phyloP scores from a whole-genome alignment of 176 grass and related monocot genomes.

The Otatea glauca region DNA sequence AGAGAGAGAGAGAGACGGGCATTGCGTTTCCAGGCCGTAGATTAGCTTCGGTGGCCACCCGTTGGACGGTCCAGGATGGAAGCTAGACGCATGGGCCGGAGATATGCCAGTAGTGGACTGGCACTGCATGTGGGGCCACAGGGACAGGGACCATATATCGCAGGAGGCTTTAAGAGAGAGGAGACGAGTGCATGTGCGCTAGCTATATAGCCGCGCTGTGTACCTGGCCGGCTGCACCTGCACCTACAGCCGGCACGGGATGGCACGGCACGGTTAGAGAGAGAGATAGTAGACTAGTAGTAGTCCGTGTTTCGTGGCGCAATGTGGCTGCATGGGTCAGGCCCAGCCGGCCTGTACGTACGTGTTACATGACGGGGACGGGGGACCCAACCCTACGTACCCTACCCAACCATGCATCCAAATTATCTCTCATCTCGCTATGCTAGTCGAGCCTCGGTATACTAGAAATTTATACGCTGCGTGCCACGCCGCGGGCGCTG shows the following conservation, averaged over 20 bases:
- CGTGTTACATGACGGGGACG: constrained; percentile 11
- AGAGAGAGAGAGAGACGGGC: neutral
- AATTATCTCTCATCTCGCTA: neutral
- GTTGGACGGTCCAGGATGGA: neutral
- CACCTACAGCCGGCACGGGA: neutral
- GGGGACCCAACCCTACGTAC: neutral
- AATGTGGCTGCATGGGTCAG: constrained; percentile 15
- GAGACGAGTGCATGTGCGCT: neutral
- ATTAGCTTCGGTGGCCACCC: neutral
- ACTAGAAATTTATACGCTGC: no score
- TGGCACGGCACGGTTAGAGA: neutral
- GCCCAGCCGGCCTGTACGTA: neutral
- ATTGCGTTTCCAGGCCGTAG: neutral
- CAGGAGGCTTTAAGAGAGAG: neutral
- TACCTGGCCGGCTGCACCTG: neutral
- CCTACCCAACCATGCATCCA: neutral
- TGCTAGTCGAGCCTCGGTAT: no score
- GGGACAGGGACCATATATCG: neutral
- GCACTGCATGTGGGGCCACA: neutral
- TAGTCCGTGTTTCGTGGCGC: constrained; percentile 52
- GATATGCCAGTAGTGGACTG: neutral
- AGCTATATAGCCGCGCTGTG: no score
- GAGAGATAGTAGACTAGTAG: constrained; percentile 9
- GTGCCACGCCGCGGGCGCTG: no score
- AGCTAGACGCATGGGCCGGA: neutral